These are phyloP conservation scores for Gastrodia elata DNA, from an alignment of 106 monocot species.

Conservation along the genomic window DNA sequence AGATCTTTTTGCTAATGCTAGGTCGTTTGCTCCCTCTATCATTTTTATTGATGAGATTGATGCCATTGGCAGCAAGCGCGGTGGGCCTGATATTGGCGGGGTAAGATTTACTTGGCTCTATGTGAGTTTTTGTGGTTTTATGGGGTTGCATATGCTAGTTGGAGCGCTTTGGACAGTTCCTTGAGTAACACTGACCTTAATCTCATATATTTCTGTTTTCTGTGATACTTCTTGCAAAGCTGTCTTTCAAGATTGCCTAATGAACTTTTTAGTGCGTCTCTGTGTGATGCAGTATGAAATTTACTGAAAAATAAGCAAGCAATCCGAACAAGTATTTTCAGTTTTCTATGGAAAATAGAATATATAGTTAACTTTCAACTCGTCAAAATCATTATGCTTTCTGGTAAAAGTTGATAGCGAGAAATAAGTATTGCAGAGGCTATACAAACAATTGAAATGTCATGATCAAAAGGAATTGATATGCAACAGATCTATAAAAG, in stretches of 20 bases:
- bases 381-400: neutral
- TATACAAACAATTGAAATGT: neutral
- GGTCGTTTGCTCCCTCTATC: slow-evolving; percentile 81
- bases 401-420: neutral
- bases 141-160: neutral
- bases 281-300: neutral
- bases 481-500: neutral
- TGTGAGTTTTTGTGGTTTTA: neutral
- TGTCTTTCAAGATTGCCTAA: neutral
- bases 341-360: neutral
- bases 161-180: neutral
- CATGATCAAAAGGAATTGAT: neutral
- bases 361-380: neutral
- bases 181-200: neutral
- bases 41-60: slow-evolving; percentile 95
- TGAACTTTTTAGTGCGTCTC: neutral
- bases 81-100: slow-evolving; percentile 90
- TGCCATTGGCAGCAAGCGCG: slow-evolving; percentile 91
- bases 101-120: slow-evolving; percentile 27
- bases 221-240: neutral
- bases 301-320: neutral
- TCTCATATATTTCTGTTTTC: neutral
- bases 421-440: neutral
- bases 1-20: slow-evolving; percentile 74
- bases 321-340: neutral